These are phyloP conservation scores for Parascedosporium putredinis DNA, from an alignment of 2,329 filamentous ascomycete species.

Conservation along the genomic window DNA sequence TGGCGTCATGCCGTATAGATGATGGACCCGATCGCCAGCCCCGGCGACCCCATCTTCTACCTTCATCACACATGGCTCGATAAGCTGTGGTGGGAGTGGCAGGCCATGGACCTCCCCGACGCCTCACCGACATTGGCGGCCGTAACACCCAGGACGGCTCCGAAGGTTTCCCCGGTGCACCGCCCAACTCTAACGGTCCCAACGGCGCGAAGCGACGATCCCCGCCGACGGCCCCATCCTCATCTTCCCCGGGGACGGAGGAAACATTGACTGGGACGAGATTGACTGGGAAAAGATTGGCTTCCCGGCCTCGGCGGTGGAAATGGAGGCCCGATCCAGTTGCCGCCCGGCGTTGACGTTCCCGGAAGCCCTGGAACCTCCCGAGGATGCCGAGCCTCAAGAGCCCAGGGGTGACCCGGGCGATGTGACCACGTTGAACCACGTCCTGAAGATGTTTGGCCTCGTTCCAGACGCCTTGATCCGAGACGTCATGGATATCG, in stretches of 20 bases:
- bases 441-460: slow-evolving; percentile 8
- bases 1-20: too few relatives aligned
- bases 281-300: not conserved
- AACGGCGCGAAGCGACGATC: not conserved
- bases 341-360: not conserved
- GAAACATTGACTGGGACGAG: not conserved
- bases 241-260: not conserved
- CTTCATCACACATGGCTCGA: slow-evolving; percentile 19
- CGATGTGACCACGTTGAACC: slow-evolving; percentile 4
- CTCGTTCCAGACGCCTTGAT: slow-evolving; percentile 6
- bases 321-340: not conserved
- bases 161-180: not conserved
- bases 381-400: not conserved
- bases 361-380: slow-evolving; percentile 1
- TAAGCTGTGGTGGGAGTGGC: slow-evolving; percentile 21
- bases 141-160: slow-evolving; percentile 16
- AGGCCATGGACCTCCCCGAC: slow-evolving; percentile 18
- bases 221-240: not conserved
- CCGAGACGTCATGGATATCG: slow-evolving; percentile 10
- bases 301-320: not conserved
- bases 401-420: slow-evolving; percentile 4
- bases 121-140: slow-evolving; percentile 20
- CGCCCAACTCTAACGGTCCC: not conserved
- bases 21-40: slow-evolving; percentile 15
- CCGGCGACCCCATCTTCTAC: slow-evolving; percentile 23